Base-by-base conservation (phyloP, 2,329 filamentous ascomycete species). In the Aspergillus viridinutans region DNA sequence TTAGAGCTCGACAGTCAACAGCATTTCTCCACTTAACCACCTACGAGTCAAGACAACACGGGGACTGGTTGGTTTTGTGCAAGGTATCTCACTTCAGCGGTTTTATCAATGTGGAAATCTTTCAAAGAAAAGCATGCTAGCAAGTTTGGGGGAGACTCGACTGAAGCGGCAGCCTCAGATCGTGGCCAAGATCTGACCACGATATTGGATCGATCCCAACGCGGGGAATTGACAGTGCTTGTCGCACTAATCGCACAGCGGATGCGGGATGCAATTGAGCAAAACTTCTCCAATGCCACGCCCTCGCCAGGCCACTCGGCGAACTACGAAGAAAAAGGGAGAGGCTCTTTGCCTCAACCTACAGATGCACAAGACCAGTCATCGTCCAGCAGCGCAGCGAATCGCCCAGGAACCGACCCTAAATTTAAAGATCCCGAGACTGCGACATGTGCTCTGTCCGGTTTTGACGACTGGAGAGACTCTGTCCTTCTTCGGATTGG, bases 401-500 rank as follows among this genome's bases (percentile, higher is more conserved):
- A 51, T 7, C 10, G 48, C 56, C 38, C 29, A 56, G 48, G 58
- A 48, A 26, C 56, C 5, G 56, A 53, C 3, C 54, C 59, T 8
- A 56, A 58, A 12, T 48, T 49, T 10, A 60, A 65, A 20, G 58
- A 69, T 64, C 64, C 74, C 92, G 65, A 92, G 86, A 76, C 85
- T 5, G 68, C 71, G 56, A 58, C 83, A 60, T 86, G 88, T 54
- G 82, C 86, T 1, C 70, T 95, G 4, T 76, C 81, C 6, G 86
- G 88, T 69, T 96, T 93, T 69, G 85, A 89, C 57, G 88, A 90
- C 61, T 97, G 93, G 93, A 84, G 90, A 65, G 81, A 85, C 5
- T 79, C 80, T 12, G 83, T 96, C 9, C 77, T 90, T 43, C 81
- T 84, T 56, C 84, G 92, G 14, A 78, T 96, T 25, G 84, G 85